These are phyloP conservation scores for Phaeotremella fagi DNA, from an alignment of 768 basidiomycete genomes.

Conservation along the genomic window DNA sequence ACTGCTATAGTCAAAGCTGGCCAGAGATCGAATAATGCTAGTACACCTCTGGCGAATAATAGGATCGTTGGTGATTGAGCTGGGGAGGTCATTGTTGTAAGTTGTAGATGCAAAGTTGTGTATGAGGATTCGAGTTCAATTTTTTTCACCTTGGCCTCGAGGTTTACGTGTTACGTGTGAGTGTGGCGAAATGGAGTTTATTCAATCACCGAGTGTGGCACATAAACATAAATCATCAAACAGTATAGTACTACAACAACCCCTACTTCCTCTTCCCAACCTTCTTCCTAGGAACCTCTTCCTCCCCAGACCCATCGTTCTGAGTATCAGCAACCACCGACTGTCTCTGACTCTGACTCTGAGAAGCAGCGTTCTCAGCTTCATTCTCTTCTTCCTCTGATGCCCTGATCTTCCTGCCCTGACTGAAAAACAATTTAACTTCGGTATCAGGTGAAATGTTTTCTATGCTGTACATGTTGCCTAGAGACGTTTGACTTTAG, in stretches of 20 bases:
- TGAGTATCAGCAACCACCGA: too few relatives aligned
- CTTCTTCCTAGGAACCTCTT: background rate
- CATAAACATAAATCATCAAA: too few relatives aligned
- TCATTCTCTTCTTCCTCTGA: slow-evolving; percentile 20
- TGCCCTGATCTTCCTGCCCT: slow-evolving; percentile 56
- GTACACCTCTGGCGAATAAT: slow-evolving; percentile 78
- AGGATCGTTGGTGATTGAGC: slow-evolving; percentile 23
- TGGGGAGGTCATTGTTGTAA: slow-evolving; percentile 1
- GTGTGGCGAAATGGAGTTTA: too few relatives aligned
- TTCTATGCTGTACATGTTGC: slow-evolving; percentile 84
- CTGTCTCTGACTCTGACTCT: too few relatives aligned
- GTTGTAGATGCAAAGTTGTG: too few relatives aligned
- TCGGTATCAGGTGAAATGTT: slow-evolving; percentile 60
- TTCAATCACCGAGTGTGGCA: too few relatives aligned
- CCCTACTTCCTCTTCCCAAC: background rate
- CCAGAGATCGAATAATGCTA: slow-evolving; percentile 79
- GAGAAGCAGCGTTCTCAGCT: background rate
- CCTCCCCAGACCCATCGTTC: background rate
- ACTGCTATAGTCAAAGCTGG: slow-evolving; percentile 80
- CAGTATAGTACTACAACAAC: too few relatives aligned
- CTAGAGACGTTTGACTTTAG: slow-evolving; percentile 49
- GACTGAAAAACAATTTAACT: slow-evolving; percentile 84
- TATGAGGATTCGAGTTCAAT: too few relatives aligned
- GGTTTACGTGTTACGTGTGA: too few relatives aligned
- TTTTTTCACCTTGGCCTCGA: too few relatives aligned